A percentile compares a stretch with the other conserved stretches of the same genome.
Evolutionary conservation across 2,329 filamentous ascomycete genomes (phyloP).

Genomic region (Sporothrix protearum): DNA sequence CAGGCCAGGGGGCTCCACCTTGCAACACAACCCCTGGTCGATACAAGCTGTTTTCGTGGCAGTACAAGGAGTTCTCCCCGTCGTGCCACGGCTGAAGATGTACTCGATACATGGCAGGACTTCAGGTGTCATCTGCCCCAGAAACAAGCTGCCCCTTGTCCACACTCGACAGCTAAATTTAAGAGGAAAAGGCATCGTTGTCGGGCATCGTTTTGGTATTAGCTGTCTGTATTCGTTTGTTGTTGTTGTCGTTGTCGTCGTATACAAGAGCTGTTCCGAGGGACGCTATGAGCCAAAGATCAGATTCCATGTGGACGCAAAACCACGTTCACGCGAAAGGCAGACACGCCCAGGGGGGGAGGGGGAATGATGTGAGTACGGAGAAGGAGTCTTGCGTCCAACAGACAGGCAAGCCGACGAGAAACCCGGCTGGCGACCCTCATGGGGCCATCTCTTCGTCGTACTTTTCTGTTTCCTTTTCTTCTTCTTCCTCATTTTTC

Average conservation of each 20-base stretch:
- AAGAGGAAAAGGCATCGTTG: neutral
- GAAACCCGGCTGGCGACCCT: neutral
- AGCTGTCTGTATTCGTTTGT: neutral
- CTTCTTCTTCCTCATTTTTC: neutral
- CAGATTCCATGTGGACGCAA: neutral
- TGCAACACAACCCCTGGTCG: conserved; percentile 10
- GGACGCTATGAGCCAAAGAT: neutral
- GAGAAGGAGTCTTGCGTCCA: neutral
- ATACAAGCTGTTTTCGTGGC: conserved; percentile 9
- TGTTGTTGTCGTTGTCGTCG: neutral
- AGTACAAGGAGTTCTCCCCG: neutral
- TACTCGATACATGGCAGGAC: neutral
- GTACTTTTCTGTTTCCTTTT: neutral
- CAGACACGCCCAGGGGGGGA: neutral
- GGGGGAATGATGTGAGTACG: neutral
- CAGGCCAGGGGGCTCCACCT: conserved; percentile 3
- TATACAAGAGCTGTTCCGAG: neutral
- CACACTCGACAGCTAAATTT: neutral
- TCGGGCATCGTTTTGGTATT: neutral
- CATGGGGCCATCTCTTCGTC: neutral
- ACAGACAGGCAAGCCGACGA: neutral
- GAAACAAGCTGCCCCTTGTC: neutral
- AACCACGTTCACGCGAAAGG: neutral
- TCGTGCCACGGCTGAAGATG: neutral
- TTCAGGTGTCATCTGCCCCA: neutral